Percentiles rank a stretch among this genome's conserved stretches.
These are phyloP conservation scores for Carex littledalei DNA, from an alignment of 176 grass and related monocot genomes.

Conservation along the genomic window DNA sequence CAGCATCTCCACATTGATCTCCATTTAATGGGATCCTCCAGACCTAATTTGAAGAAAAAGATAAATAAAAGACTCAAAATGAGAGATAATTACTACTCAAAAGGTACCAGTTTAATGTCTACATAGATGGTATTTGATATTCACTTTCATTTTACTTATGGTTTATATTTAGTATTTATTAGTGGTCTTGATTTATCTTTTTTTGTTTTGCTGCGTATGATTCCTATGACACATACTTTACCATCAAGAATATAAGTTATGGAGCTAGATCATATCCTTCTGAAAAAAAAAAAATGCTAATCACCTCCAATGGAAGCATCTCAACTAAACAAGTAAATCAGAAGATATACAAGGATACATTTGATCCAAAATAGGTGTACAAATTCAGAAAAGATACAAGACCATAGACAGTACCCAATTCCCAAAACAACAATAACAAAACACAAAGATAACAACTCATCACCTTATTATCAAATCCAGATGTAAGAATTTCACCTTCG, in stretches of 20 bases:
- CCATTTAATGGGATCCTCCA: constrained; percentile 76
- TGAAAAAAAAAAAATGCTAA: background rate
- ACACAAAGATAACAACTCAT: constrained; percentile 6
- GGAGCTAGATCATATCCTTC: background rate
- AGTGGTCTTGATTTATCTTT: background rate
- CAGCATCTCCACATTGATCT: constrained; percentile 73
- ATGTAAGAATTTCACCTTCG: constrained; percentile 75
- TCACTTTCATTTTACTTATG: background rate
- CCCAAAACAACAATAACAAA: background rate
- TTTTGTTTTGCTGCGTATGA: background rate
- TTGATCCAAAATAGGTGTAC: constrained; percentile 5
- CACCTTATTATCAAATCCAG: constrained; percentile 96
- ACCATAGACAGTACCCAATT: background rate
- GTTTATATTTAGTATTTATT: background rate
- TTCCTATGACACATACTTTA: background rate
- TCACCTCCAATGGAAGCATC: background rate
- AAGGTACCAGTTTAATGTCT: background rate
- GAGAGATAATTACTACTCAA: background rate
- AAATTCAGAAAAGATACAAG: background rate
- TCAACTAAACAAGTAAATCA: background rate
- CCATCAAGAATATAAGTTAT: background rate
- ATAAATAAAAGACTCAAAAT: background rate
- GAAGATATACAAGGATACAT: background rate
- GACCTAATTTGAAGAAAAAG: constrained; percentile 42
- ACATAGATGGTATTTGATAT: background rate